Base-by-base conservation (phyloP, 176 grass and related monocot genomes). In the Aegilops bicornis region DNA sequence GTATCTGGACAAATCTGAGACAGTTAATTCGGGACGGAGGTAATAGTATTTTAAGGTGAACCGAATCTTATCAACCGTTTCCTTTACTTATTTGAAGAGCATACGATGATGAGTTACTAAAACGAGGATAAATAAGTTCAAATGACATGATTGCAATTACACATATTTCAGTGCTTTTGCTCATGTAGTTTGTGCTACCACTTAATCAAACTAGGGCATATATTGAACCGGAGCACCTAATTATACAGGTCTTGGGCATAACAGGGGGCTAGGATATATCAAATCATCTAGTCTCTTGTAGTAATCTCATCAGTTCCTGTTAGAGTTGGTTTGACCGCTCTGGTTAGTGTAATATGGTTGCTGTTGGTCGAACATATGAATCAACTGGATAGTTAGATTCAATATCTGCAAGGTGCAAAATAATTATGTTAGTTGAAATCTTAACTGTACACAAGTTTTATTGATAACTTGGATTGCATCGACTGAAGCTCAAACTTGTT, bases 331-430 rank as follows among this genome's bases (percentile, higher is more conserved):
- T 39, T 10, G 7, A 80, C 6, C 25, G 36, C 37, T 80, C 54
- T 48, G 22, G 23, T 29, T n/a, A 4, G 19, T 17, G 22, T 29
- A 17, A 29, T 40, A 56, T 4, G 4, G 66, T 65, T 36, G 29
- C 31, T 75, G 15, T 78, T 78, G 42, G 68, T 15, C 22, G 27
- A 39, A 19, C 17, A 64, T 81, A 52, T 33, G 17, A 86, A 72
- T 62, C 29, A 73, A 74, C 3, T 59, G 16, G 32, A 79, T 79
- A 36, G 16, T 78, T 79, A 24, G 14, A 25, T 85, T 42, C 33
- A 56, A 52, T 82, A 68, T 67, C 19, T 52, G 30, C 69, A 76
- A 75, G 62, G 66, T 64, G 22, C 69, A 76, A 76, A 80, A 30
- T 29, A 81, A 48, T 56, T 29, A 35, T 69, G 9, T 29, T 19